phyloP scores from a whole-genome alignment of 768 basidiomycete species.

The Boletus huronensis region DNA sequence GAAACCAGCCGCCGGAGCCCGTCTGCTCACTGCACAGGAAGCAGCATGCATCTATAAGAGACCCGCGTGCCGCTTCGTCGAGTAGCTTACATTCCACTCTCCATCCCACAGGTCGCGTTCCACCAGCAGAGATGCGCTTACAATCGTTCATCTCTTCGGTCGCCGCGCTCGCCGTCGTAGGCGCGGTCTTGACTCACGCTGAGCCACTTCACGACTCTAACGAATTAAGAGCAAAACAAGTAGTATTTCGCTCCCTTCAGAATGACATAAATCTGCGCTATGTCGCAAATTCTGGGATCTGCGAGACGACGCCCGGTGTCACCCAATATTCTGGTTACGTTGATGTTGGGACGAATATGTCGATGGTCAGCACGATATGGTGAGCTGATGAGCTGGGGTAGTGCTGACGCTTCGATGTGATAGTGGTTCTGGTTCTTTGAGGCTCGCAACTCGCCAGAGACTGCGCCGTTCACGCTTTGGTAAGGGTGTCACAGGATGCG shows the following conservation, averaged over 20 bases:
- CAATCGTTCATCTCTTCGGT: not conserved
- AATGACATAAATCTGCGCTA: slow-evolving; percentile 39
- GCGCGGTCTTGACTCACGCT: not conserved
- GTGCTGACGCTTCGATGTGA: slow-evolving; percentile 1
- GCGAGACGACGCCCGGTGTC: slow-evolving; percentile 63
- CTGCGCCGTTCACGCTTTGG: slow-evolving; percentile 67
- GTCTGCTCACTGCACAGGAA: not conserved
- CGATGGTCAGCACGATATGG: slow-evolving; percentile 40
- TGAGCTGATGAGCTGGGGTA: not conserved
- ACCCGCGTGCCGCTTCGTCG: no score
- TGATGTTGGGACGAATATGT: slow-evolving; percentile 54
- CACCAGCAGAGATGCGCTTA: slow-evolving; percentile 14
- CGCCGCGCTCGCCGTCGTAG: not conserved
- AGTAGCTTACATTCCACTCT: not conserved
- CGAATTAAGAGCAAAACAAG: not conserved
- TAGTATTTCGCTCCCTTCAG: slow-evolving; percentile 18
- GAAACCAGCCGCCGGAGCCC: no score
- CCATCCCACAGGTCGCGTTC: not conserved
- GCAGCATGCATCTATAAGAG: not conserved
- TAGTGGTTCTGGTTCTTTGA: slow-evolving; percentile 80
- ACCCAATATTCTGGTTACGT: slow-evolving; percentile 61
- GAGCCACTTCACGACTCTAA: not conserved
- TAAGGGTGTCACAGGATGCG: slow-evolving; percentile 16
- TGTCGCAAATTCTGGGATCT: slow-evolving; percentile 56
- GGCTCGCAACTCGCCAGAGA: slow-evolving; percentile 54